Evolutionary conservation across 805 yeast genomes (phyloP).

Genomic region (Candida dajiaensis): DNA sequence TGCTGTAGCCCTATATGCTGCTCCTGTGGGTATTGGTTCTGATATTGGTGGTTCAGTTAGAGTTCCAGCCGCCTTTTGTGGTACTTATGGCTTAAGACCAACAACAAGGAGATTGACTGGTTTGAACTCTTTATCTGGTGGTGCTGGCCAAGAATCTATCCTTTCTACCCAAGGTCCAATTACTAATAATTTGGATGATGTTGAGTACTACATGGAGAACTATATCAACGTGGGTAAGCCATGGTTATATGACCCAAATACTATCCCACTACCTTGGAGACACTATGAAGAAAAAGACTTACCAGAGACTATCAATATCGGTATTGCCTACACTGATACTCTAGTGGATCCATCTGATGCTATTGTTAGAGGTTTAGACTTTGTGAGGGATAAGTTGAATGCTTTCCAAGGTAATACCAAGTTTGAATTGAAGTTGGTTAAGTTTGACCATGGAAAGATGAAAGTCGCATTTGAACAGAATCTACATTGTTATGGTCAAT

Average conservation of each 20-base stretch:
- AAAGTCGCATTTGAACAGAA: conserved; percentile 50
- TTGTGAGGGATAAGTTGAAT: conserved; percentile 44
- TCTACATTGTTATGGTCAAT: conserved; percentile 51
- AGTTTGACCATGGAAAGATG: conserved; percentile 47
- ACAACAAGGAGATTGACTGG: conserved; percentile 42
- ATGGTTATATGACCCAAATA: conserved; percentile 43
- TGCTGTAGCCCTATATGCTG: conserved; percentile 48
- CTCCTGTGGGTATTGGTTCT: conserved; percentile 59
- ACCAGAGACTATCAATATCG: conserved; percentile 46
- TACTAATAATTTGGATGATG: conserved; percentile 56
- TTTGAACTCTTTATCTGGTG: conserved; percentile 22
- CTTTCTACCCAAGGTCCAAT: conserved; percentile 68
- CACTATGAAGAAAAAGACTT: conserved; percentile 19
- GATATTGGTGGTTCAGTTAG: conserved; percentile 72
- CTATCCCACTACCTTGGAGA: conserved; percentile 34
- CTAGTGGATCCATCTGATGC: conserved; percentile 63
- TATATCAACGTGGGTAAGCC: conserved; percentile 53
- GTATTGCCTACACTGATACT: conserved; percentile 59
- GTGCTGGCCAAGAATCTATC: conserved; percentile 46
- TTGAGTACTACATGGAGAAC: conserved; percentile 60
- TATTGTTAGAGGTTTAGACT: conserved; percentile 46
- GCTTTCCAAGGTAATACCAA: conserved; percentile 31
- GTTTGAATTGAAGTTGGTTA: conserved; percentile 40
- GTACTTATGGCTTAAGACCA: conserved; percentile 56
- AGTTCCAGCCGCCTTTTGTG: conserved; percentile 61